A percentile compares a stretch with the other conserved stretches of the same genome.
phyloP scores from a whole-genome alignment of 140 eudicot genomes.

The Senecio squalidus region DNA sequence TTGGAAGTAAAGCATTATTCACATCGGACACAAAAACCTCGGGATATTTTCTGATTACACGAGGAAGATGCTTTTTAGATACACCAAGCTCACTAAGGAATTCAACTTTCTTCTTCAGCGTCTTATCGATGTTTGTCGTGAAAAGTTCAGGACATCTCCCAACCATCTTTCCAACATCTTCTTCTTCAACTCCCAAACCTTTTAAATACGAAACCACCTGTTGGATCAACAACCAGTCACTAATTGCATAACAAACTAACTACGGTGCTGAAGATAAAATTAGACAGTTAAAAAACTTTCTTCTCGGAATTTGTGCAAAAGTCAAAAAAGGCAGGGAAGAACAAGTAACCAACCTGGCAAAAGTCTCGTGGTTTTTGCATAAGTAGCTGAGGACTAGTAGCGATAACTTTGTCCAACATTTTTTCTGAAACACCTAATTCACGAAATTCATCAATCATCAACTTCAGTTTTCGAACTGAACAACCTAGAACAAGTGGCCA shows the following conservation, averaged over 20 bases:
- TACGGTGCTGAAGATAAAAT: background rate
- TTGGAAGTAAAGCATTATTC: conserved; percentile 56
- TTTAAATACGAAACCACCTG: conserved; percentile 63
- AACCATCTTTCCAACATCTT: conserved; percentile 43
- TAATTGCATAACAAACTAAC: background rate
- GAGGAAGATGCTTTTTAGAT: conserved; percentile 49
- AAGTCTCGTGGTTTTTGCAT: conserved; percentile 62
- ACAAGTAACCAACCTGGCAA: conserved; percentile 50
- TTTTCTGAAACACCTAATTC: conserved; percentile 49
- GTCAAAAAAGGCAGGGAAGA: background rate
- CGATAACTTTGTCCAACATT: conserved; percentile 47
- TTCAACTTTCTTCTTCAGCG: conserved; percentile 60
- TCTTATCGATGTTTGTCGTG: conserved; percentile 43
- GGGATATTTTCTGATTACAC: conserved; percentile 74
- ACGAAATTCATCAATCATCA: conserved; percentile 50
- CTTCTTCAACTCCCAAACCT: conserved; percentile 68
- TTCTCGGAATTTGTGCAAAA: background rate
- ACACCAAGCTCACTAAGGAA: conserved; percentile 57
- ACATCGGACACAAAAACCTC: conserved; percentile 70
- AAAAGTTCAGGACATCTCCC: conserved; percentile 82
- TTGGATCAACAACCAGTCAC: conserved; percentile 4
- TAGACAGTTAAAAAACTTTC: background rate
- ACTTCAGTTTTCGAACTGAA: conserved; percentile 50
- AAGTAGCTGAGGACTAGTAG: conserved; percentile 77
- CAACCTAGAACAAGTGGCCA: conserved; percentile 78